These are phyloP conservation scores for Penicillium bovifimosum DNA, from an alignment of 495 filamentous ascomycete species.

Conservation along the genomic window DNA sequence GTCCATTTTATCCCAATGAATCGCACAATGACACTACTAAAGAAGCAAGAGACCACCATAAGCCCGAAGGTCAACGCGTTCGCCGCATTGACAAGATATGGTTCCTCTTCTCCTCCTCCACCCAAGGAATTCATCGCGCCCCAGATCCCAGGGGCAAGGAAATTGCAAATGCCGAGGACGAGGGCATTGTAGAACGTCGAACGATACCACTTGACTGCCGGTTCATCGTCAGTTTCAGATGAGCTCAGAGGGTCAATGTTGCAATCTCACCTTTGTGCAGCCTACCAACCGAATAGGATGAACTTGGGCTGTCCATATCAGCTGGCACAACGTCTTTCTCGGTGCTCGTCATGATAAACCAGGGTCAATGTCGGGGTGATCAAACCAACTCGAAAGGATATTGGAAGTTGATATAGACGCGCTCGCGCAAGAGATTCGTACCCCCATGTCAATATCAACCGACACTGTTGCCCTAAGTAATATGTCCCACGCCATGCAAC, in stretches of 20 bases:
- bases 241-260: neutral
- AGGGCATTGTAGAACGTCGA: slow-evolving; percentile 59
- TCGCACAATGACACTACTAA: slow-evolving; percentile 48
- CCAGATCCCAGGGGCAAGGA: slow-evolving; percentile 63
- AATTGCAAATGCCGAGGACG: slow-evolving; percentile 57
- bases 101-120: slow-evolving; percentile 57
- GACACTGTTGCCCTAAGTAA: neutral
- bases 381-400: neutral
- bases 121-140: slow-evolving; percentile 65
- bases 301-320: slow-evolving; percentile 12
- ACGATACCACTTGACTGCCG: slow-evolving; percentile 57
- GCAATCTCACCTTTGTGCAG: slow-evolving; percentile 23
- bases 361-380: neutral
- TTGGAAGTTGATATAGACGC: neutral
- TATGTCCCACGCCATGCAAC: slow-evolving; percentile 15
- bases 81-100: slow-evolving; percentile 63
- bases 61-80: slow-evolving; percentile 63
- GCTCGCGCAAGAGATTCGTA: slow-evolving; percentile 2
- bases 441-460: neutral
- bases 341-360: slow-evolving; percentile 8
- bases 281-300: neutral
- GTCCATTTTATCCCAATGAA: slow-evolving; percentile 61
- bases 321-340: slow-evolving; percentile 19
- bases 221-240: neutral
- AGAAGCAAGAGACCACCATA: slow-evolving; percentile 58